These are phyloP conservation scores for Penicillium soppii DNA, from an alignment of 495 filamentous ascomycete genomes.

Conservation along the genomic window DNA sequence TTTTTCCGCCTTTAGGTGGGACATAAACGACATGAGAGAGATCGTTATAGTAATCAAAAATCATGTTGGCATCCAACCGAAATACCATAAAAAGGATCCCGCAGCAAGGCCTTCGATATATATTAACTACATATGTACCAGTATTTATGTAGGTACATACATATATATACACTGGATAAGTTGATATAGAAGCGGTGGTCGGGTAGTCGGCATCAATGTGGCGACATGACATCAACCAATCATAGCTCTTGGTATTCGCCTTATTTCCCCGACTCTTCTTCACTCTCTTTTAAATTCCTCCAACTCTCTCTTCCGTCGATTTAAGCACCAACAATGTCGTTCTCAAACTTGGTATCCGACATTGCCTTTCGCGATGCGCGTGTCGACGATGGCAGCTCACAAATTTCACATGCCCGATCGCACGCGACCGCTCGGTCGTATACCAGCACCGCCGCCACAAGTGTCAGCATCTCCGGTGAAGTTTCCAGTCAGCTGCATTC, in stretches of 20 bases:
- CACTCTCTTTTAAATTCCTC: slow-evolving; percentile 6
- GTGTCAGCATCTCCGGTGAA: slow-evolving; percentile 87
- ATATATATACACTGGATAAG: too few species aligned
- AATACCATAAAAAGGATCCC: too few species aligned
- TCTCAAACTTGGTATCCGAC: slow-evolving; percentile 86
- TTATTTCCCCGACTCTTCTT: slow-evolving; percentile 12
- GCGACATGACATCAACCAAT: slow-evolving; percentile 12
- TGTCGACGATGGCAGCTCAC: slow-evolving; percentile 59
- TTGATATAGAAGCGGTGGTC: not conserved
- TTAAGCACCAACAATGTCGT: slow-evolving; percentile 78
- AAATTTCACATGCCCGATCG: slow-evolving; percentile 71
- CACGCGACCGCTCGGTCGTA: slow-evolving; percentile 69
- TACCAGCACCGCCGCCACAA: slow-evolving; percentile 86
- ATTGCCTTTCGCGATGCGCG: slow-evolving; percentile 67
- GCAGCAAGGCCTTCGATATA: too few species aligned
- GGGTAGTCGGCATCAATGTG: not conserved
- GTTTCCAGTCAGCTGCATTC: slow-evolving; percentile 94
- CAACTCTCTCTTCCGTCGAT: not conserved
- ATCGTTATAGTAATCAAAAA: too few species aligned
- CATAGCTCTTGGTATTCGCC: slow-evolving; percentile 13
- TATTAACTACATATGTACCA: too few species aligned
- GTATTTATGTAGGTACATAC: too few species aligned
- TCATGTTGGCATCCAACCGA: too few species aligned
- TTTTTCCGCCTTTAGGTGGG: too few species aligned
- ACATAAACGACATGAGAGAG: too few species aligned